Conservation (phyloP, 371 early-diverging fungal species). For the Lichtheimia ramosa region DNA sequence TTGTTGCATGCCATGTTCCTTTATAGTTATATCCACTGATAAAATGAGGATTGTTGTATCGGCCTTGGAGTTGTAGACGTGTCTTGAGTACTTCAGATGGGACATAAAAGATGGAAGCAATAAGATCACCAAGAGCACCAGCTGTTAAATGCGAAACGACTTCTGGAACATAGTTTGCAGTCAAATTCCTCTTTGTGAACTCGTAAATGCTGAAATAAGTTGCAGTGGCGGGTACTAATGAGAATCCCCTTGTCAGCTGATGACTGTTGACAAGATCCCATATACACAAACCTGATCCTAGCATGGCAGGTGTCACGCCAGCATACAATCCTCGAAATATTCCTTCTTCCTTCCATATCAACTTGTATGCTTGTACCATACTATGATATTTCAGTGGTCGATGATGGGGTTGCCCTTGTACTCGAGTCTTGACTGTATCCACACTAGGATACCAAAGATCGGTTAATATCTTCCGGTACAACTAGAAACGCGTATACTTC, state of each 20-base stretch:
- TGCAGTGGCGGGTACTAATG: conserved; percentile 62
- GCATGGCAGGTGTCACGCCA: conserved; percentile 73
- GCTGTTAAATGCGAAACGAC: conserved; percentile 68
- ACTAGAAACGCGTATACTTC: background rate
- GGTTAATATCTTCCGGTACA: too few species aligned
- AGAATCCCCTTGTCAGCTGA: background rate
- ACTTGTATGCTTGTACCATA: conserved; percentile 66
- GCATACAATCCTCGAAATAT: conserved; percentile 70
- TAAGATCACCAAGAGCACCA: conserved; percentile 75
- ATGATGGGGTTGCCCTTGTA: conserved; percentile 66
- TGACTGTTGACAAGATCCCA: background rate
- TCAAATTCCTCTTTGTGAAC: conserved; percentile 64
- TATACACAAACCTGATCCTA: conserved; percentile 63
- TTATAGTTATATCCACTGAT: conserved; percentile 76
- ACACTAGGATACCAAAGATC: conserved; percentile 34
- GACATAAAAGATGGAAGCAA: conserved; percentile 75
- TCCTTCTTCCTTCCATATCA: conserved; percentile 71
- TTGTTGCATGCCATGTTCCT: conserved; percentile 71
- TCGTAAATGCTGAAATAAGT: conserved; percentile 82
- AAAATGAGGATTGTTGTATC: conserved; percentile 77
- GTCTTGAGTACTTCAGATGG: conserved; percentile 83
- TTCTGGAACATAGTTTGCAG: conserved; percentile 56
- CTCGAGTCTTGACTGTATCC: conserved; percentile 80
- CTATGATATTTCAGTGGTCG: conserved; percentile 59
- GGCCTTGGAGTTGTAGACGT: conserved; percentile 79